A percentile compares a stretch with the other conserved stretches of the same genome.
Conservation (phyloP, 2,329 filamentous ascomycete species). For the Fusarium goolgardi region DNA sequence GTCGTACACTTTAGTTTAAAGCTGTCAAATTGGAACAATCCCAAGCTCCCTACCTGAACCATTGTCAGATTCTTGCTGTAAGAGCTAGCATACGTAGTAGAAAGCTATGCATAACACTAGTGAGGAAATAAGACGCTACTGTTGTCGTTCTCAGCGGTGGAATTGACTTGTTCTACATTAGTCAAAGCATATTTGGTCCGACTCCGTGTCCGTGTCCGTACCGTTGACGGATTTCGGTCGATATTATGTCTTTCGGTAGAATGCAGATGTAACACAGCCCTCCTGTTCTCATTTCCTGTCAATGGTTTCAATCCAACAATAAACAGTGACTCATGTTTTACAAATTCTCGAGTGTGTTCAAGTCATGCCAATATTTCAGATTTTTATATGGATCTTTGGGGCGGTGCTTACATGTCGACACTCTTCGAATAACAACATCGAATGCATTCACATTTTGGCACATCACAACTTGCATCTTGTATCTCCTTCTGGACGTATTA, state of each 20-base stretch:
- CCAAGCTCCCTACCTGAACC: background rate
- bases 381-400: background rate
- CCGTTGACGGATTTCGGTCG: background rate
- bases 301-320: background rate
- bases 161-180: background rate
- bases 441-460: background rate
- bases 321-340: background rate
- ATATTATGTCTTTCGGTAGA: constrained; percentile 1
- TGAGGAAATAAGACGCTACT: background rate
- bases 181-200: background rate
- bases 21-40: background rate
- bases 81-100: background rate
- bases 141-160: background rate
- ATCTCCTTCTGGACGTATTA: too few relatives aligned
- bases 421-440: background rate
- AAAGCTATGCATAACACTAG: background rate
- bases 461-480: background rate
- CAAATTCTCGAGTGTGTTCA: background rate
- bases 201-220: constrained; percentile 12
- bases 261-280: background rate
- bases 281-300: background rate
- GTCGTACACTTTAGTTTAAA: background rate
- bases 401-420: background rate
- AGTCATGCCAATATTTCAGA: background rate
- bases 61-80: constrained; percentile 12